Evolutionary conservation across 202 grass and related monocot species (phyloP), one percentile per base, ranked within the genome.

Genomic region (Saccharum hybrid): DNA sequence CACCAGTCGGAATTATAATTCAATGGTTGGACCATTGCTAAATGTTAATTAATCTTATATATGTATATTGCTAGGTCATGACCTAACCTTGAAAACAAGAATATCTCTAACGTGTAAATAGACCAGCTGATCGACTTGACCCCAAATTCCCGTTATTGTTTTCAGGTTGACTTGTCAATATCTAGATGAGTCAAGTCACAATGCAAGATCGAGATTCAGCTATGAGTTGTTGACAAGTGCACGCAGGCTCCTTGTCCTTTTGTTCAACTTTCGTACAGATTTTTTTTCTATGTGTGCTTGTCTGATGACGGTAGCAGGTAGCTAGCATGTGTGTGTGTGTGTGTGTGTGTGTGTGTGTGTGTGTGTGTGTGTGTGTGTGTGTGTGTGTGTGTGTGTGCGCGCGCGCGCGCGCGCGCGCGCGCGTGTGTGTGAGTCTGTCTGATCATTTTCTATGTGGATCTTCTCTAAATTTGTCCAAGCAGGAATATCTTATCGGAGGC

Each of bases 21-120:
- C 1, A 63, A 72, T 62, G 43, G 15, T 71, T 71, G 4, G 26
- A 3, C 12, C 21, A 65, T 42, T 38, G 36, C 19, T 56, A 28
- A 28, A 28, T 28, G 28, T 28, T 28, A 73, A 72, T 69, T 54
- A 73, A 78, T 70, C 39, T 31, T 84, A 34, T 41, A 63, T 28
- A 7, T 71, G 0, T 76, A 13, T 46, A 36, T 64, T 76, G 6
- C 52, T 57, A 81, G 71, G 71, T 82, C 67, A 14, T 51, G 14
- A 51, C 83, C 60, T 82, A 89, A 82, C 83, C 66, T 23, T 26
- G 14, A 77, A 85, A 86, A 82, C 37, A 89, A 78, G 15, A 66
- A 82, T 86, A 89, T 86, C 71, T 66, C 45, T 65, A 76, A 67
- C 72, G 5, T 86, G 68, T n/a, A 81, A 65, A 54, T 64, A 38